Evolutionary conservation across 495 filamentous ascomycete genomes (phyloP), one percentile per base, ranked within the genome.

Genomic region (Aspergillus nanangensis): DNA sequence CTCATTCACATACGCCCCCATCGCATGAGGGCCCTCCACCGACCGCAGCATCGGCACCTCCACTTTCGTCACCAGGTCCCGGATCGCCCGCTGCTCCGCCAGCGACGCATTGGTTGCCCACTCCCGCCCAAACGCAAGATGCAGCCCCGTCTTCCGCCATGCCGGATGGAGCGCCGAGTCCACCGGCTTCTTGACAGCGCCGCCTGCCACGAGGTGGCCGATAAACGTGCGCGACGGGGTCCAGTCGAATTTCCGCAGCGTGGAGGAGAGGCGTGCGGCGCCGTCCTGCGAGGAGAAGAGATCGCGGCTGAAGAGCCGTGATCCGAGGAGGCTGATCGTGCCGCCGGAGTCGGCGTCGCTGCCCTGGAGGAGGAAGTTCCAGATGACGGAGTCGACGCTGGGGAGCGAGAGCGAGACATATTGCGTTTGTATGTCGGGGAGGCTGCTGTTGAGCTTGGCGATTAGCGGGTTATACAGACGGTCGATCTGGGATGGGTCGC

Each of bases 1-100:
- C 51, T 74, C 69, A 38, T 74, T 75, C 34, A 58, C 27, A 44
- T 74, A 74, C 4, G 66, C 51, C 9, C 69, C 69, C 42, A 17
- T 21, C 27, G 20, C 31, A 8, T 32, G 45, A n/a, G n/a, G n/a
- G n/a, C n/a, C n/a, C 41, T 34, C 32, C n/a, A 34, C n/a, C 5
- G 33, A 5, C 20, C 4, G 15, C 15, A 36, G 18, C 32, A n/a
- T 34, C 2, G 15, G 7, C 3, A 36, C 33, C 13, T 17, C 33
- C 8, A 36, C 33, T 17, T 17, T 14, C 4, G 3, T 11, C 11
- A 17, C 33, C n/a, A 50, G 56, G 58, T 15, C 48, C 49, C 13
- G 33, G 5, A 34, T 34, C 32, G n/a, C 32, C 7, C 2, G n/a
- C 33, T 18, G 33, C 15, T 14, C 3, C 9, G 9, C 32, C 32